These are phyloP conservation scores for Pseudozyma tsukubaensis DNA, from an alignment of 1,284 basidiomycete genomes.

Conservation along the genomic window DNA sequence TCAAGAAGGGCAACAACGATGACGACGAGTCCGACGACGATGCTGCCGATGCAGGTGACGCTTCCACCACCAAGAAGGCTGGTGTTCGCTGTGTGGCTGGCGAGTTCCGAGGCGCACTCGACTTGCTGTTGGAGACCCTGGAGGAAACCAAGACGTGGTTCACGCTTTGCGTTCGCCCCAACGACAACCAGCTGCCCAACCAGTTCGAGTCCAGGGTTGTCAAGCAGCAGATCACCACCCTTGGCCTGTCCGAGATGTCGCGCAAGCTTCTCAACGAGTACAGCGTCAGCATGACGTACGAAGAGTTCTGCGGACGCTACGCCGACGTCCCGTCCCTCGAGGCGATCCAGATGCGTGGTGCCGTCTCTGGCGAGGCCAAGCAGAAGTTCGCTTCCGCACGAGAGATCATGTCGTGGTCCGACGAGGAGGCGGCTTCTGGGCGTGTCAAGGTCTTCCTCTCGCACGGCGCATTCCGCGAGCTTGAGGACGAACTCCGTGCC, in stretches of 20 bases:
- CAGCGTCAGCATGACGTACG: conserved; percentile 81
- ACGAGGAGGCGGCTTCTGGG: conserved; percentile 82
- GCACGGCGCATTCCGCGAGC: conserved; percentile 84
- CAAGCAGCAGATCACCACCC: conserved; percentile 87
- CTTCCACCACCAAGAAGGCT: conserved; percentile 35
- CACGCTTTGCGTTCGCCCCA: conserved; percentile 91
- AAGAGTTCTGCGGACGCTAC: conserved; percentile 83
- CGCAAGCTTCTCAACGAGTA: conserved; percentile 62
- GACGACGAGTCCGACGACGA: conserved; percentile 71
- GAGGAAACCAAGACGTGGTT: conserved; percentile 92
- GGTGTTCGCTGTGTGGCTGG: conserved; percentile 78
- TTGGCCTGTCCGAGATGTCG: conserved; percentile 81
- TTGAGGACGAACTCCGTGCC: conserved; percentile 87
- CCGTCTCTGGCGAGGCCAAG: conserved; percentile 71
- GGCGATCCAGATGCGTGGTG: conserved; percentile 70
- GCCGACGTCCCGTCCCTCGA: conserved; percentile 55
- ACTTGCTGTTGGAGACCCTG: conserved; percentile 86
- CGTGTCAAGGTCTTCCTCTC: conserved; percentile 86
- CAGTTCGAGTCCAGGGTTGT: conserved; percentile 91
- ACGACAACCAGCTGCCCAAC: conserved; percentile 92
- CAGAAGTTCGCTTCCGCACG: conserved; percentile 71
- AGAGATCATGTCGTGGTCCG: conserved; percentile 76
- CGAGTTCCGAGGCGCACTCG: conserved; percentile 84
- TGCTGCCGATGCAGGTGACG: conserved; percentile 43
- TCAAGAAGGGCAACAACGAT: conserved; percentile 74